A percentile compares a stretch with the other conserved stretches of the same genome.
These are phyloP conservation scores for Leptosphaerulina australis DNA, from an alignment of 2,329 filamentous ascomycete species.

Conservation along the genomic window DNA sequence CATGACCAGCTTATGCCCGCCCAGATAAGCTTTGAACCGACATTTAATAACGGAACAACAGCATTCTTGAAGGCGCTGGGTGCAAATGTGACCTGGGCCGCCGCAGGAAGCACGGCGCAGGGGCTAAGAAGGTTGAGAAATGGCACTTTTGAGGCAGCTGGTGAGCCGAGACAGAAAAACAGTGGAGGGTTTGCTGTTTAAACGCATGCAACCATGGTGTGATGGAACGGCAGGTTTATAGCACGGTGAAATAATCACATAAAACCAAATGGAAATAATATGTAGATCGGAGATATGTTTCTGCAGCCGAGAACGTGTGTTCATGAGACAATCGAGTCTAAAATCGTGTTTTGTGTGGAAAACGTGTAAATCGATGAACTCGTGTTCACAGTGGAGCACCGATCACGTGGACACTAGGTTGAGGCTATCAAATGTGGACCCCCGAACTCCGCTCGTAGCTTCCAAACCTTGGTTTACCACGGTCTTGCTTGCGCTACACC, in stretches of 20 bases:
- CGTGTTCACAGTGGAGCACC: not conserved
- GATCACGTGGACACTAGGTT: constrained; percentile 10
- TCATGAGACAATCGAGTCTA: too few species aligned
- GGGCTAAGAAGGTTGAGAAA: constrained; percentile 65
- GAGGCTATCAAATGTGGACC: constrained; percentile 12
- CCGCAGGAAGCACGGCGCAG: constrained; percentile 73
- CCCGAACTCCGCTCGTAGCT: constrained; percentile 15
- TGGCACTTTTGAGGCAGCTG: constrained; percentile 77
- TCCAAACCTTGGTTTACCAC: constrained; percentile 14
- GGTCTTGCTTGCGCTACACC: constrained; percentile 12
- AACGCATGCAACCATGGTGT: not conserved
- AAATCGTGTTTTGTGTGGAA: not conserved
- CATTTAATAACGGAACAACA: constrained; percentile 69
- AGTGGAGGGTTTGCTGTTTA: constrained; percentile 68
- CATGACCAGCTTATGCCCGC: constrained; percentile 86
- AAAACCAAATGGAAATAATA: too few species aligned
- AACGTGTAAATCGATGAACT: not conserved
- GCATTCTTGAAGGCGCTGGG: constrained; percentile 67
- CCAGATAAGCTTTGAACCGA: constrained; percentile 68
- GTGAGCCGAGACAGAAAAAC: constrained; percentile 75
- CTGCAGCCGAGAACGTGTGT: too few species aligned
- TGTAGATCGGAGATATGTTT: too few species aligned
- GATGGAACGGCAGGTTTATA: not conserved
- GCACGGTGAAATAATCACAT: too few species aligned
- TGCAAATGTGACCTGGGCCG: constrained; percentile 74